Conservation (phyloP, 352 stramenopile genomes). For the Pythium aphanidermatum region DNA sequence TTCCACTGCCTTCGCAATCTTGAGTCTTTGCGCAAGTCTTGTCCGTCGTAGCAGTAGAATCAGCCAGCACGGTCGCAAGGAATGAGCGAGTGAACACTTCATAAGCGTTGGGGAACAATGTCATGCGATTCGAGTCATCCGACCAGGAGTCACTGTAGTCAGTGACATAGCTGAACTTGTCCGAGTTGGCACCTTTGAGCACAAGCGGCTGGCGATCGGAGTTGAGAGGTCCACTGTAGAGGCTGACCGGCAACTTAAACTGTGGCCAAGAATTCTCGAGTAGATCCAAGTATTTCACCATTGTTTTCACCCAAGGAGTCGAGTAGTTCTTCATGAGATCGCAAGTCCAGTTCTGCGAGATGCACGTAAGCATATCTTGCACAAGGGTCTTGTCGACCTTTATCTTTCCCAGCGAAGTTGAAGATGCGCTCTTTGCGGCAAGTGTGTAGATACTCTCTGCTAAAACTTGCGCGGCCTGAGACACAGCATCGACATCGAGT, state of each 20-base stretch:
- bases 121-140: conserved; percentile 42
- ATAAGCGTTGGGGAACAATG: conserved; percentile 78
- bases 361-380: conserved; percentile 43
- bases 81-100: conserved; percentile 73
- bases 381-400: conserved; percentile 56
- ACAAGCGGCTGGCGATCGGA: conserved; percentile 47
- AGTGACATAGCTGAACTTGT: conserved; percentile 32
- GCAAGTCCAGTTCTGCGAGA: conserved; percentile 65
- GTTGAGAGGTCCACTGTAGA: conserved; percentile 53
- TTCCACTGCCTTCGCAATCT: conserved; percentile 43
- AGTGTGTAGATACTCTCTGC: conserved; percentile 66
- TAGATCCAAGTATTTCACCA: conserved; percentile 63
- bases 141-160: conserved; percentile 51
- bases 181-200: conserved; percentile 15
- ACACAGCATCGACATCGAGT: conserved; percentile 46
- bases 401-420: conserved; percentile 16
- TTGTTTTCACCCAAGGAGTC: conserved; percentile 44
- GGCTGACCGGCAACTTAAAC: conserved; percentile 40
- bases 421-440: conserved; percentile 41
- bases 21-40: conserved; percentile 50
- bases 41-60: conserved; percentile 22
- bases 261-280: conserved; percentile 35
- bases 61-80: conserved; percentile 44
- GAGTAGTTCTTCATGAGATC: conserved; percentile 65
- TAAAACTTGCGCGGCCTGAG: conserved; percentile 59